These are phyloP conservation scores for Dioscorea dumetorum DNA, from an alignment of 106 monocot genomes.

Conservation along the genomic window DNA sequence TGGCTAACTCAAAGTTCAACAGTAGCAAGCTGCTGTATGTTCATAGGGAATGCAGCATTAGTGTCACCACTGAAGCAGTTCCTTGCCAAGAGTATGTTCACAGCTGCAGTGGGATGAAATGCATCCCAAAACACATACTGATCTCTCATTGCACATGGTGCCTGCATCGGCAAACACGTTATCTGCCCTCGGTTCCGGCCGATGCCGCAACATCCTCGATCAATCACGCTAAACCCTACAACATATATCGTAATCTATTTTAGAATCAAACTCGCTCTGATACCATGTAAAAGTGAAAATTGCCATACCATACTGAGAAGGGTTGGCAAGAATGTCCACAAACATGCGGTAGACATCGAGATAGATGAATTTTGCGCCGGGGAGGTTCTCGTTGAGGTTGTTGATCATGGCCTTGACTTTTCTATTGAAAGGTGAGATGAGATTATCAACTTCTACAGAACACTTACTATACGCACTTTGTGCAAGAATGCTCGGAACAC, in stretches of 20 bases:
- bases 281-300: too few relatives aligned
- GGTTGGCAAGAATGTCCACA: slow-evolving; percentile 46
- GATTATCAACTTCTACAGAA: slow-evolving; percentile 50
- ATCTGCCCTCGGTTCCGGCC: slow-evolving; percentile 78
- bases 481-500: slow-evolving; percentile 82
- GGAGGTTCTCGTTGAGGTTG: slow-evolving; percentile 60
- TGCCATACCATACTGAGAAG: slow-evolving; percentile 41
- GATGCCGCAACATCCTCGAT: slow-evolving; percentile 81
- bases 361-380: slow-evolving; percentile 55
- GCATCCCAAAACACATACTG: slow-evolving; percentile 87
- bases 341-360: slow-evolving; percentile 63
- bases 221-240: slow-evolving; percentile 64
- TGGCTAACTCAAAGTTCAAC: too few relatives aligned
- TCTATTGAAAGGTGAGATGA: slow-evolving; percentile 69
- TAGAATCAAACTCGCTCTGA: background rate
- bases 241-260: background rate
- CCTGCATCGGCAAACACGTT: slow-evolving; percentile 69
- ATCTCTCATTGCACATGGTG: slow-evolving; percentile 52
- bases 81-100: slow-evolving; percentile 51
- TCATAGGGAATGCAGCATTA: slow-evolving; percentile 46
- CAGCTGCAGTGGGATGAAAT: slow-evolving; percentile 73
- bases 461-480: slow-evolving; percentile 29
- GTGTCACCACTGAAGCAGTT: slow-evolving; percentile 41
- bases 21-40: slow-evolving; percentile 57
- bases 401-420: slow-evolving; percentile 60